Base-by-base conservation (phyloP, 225 moss, liverwort and hornwort genomes). In the Ulota crispa region DNA sequence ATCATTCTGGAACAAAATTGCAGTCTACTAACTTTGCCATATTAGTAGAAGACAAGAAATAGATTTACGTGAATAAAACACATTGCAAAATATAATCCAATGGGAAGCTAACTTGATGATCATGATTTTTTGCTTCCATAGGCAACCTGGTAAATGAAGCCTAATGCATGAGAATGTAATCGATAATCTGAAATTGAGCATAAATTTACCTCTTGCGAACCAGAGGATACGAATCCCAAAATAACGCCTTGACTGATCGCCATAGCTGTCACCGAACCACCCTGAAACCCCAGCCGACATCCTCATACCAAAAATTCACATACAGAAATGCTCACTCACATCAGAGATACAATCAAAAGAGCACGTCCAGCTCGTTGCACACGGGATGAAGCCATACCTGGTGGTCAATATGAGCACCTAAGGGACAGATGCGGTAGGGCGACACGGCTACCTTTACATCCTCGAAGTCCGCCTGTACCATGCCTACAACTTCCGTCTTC, bases 181-280 rank as follows among this genome's bases (percentile, higher is more conserved):
- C 27, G 26, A 41, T 23, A 42, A 27, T 9, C 64, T 85, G 67
- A 62, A 62, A 55, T 52, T 45, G 43, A 68, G 65, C 7, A 30
- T 30, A 27, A 26, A 73, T 5, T 65, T 86, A 99, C 98, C 91
- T 89, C 89, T 54, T 54, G 70, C 37, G 88, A 76, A 31, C 87
- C 87, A 56, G 96, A 93, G 68, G 96, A 83, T 74, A 87, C 79
- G 84, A 96, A 99, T 45, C 92, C 94, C 54, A 99, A 63, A 31
- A 96, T 26, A 64, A 99, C 93, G 14, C 99, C 99, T 80, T 84
- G 92, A 70, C 89, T 89, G 73, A 99, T 93, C 31, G 99, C 93
- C 99, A 99, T 96, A 52, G 96, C 96, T 72, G 94, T 94, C 79
- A 99, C 99, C 78, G 93, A 93, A 80, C 99, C 99, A 54, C 99